Evolutionary conservation across 805 yeast genomes (phyloP).

Genomic region (Candida dendrica): DNA sequence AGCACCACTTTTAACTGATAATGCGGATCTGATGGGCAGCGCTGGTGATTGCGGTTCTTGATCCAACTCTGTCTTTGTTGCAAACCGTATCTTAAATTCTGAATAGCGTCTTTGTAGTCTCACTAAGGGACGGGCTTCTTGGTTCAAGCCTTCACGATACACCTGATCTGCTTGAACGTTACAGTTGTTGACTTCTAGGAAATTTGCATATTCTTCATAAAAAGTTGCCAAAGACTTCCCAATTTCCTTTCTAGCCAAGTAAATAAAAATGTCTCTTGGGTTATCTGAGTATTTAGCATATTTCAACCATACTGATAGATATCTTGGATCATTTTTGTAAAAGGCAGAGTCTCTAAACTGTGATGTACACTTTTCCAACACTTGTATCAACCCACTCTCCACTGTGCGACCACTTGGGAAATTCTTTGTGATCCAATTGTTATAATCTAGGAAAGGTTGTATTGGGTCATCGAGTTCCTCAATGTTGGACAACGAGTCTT

Average conservation of each 20-base stretch:
- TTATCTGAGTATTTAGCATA: slow-evolving; percentile 64
- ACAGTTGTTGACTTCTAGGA: slow-evolving; percentile 44
- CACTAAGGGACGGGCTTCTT: slow-evolving; percentile 57
- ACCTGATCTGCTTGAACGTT: slow-evolving; percentile 51
- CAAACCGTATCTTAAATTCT: slow-evolving; percentile 36
- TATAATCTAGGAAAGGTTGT: slow-evolving; percentile 65
- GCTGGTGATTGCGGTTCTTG: slow-evolving; percentile 29
- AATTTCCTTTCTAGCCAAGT: slow-evolving; percentile 62
- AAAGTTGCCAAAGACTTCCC: slow-evolving; percentile 61
- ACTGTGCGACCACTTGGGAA: slow-evolving; percentile 55
- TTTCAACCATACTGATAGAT: slow-evolving; percentile 72
- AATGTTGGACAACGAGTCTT: slow-evolving; percentile 37
- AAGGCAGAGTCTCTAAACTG: slow-evolving; percentile 55
- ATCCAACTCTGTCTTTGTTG: slow-evolving; percentile 15
- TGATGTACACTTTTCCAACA: slow-evolving; percentile 68
- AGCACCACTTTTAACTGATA: slow-evolving; percentile 32
- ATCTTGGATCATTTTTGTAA: slow-evolving; percentile 80
- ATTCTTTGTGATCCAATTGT: slow-evolving; percentile 61
- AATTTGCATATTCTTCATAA: slow-evolving; percentile 74
- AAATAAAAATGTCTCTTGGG: slow-evolving; percentile 64
- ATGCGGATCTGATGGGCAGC: slow-evolving; percentile 25
- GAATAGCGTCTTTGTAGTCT: slow-evolving; percentile 36
- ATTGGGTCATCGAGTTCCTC: slow-evolving; percentile 80
- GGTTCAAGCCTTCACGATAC: slow-evolving; percentile 48
- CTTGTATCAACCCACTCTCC: slow-evolving; percentile 56